Percentiles rank a stretch among this genome's conserved stretches.
Evolutionary conservation across 768 basidiomycete species (phyloP).

Genomic region (Naganishia onofrii): DNA sequence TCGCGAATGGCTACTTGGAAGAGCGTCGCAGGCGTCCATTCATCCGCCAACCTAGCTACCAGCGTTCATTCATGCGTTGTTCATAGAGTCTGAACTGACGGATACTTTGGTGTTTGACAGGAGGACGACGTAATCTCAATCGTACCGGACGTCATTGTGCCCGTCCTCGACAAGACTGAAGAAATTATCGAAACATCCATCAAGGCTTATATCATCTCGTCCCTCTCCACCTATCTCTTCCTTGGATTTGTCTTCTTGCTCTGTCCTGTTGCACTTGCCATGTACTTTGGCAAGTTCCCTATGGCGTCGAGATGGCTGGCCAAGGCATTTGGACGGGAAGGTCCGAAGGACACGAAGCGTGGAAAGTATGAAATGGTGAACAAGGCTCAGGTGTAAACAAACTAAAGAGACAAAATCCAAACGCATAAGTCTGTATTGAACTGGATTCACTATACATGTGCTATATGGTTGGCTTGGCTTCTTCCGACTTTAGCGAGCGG

Average conservation of each 20-base stretch:
- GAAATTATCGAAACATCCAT: constrained; percentile 6
- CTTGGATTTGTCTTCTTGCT: constrained; percentile 9
- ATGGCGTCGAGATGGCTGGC: background rate
- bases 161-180: constrained; percentile 9
- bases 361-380: constrained; percentile 19
- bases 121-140: background rate
- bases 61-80: constrained; percentile 1
- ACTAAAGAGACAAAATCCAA: background rate
- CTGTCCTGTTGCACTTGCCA: constrained; percentile 6
- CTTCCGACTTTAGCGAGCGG: background rate
- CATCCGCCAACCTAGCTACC: no score
- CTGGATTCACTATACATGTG: constrained; percentile 1
- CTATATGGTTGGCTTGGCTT: background rate
- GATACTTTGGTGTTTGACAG: background rate
- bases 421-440: background rate
- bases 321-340: constrained; percentile 8
- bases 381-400: constrained; percentile 5
- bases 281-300: constrained; percentile 9
- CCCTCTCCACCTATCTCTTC: constrained; percentile 15
- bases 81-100: background rate
- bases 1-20: background rate
- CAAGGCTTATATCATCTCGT: background rate
- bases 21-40: background rate
- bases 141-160: constrained; percentile 2
- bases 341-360: background rate